Evolutionary conservation across 352 stramenopile genomes (phyloP), one percentile per base, ranked within the genome.

Genomic region (Blastocystis sp.): DNA sequence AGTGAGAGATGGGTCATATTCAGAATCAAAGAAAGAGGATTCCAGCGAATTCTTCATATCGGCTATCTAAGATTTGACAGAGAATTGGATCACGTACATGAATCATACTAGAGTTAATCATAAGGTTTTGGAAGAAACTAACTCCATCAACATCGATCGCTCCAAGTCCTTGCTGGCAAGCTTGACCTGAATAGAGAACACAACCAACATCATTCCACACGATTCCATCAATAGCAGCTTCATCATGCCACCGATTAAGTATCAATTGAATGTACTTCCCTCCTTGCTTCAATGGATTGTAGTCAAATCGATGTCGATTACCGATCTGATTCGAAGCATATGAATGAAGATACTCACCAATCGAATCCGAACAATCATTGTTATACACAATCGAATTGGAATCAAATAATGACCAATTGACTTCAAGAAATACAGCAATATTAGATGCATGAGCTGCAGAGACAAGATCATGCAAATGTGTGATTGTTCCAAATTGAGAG

Each of bases 381-480:
- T 83, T 49, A 42, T 46, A 83, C 32, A 83, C 21, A 11, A 83
- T 12, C 27, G 71, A 83, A 29, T 9, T 24, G n/a, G 46, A 29
- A 43, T 66, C 51, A 49, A 83, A 83, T 21, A 83, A 43, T 14
- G 71, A 37, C 71, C 71, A 83, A 29, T 16, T 65, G 4, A 83
- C 71, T 14, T 83, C 71, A 9, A 83, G 49, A 11, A 83, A 54
- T 37, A 83, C 71, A 27, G 43, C 42, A 12, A 83, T 35, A 35
- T 37, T 37, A 7, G 14, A 37, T 29, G 24, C 29, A n/a, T 83
- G 71, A 21, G 52, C 27, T 16, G 14, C 16, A 0, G 39, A 29
- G 1, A 83, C 71, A n/a, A 83, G n/a, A 29, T 83, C 71, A 16
- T 56, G 71, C 12, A 83, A 43, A n/a, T 66, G 71, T 32, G 71